phyloP scores from a whole-genome alignment of 306 rosid species.

The Pyrus betulifolia region DNA sequence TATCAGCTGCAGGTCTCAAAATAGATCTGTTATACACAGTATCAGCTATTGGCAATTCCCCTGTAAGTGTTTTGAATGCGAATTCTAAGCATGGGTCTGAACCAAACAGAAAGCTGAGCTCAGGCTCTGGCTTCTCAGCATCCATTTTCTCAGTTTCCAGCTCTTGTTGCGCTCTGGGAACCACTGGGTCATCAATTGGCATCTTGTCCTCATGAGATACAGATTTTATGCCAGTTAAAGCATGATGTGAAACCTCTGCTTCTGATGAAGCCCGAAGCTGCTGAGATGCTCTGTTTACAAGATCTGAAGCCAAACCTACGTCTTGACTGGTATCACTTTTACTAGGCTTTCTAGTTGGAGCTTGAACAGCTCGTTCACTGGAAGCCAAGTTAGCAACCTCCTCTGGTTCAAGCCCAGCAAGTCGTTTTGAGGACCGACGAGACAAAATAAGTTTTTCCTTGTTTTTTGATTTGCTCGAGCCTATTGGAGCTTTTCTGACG shows the following conservation, averaged over 20 bases:
- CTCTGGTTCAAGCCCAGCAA: slow-evolving; percentile 60
- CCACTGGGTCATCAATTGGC: slow-evolving; percentile 22
- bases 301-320: slow-evolving; percentile 16
- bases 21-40: slow-evolving; percentile 20
- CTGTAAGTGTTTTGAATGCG: slow-evolving; percentile 54
- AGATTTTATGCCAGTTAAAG: slow-evolving; percentile 1
- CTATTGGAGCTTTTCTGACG: slow-evolving; percentile 8
- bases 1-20: slow-evolving; percentile 23
- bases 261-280: slow-evolving; percentile 16
- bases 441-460: slow-evolving; percentile 34
- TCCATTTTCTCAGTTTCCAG: slow-evolving; percentile 29
- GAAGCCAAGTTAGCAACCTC: slow-evolving; percentile 21
- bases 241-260: slow-evolving; percentile 6
- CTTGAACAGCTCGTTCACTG: slow-evolving; percentile 31
- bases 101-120: slow-evolving; percentile 23
- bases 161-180: slow-evolving; percentile 26
- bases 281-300: slow-evolving; percentile 19
- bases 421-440: slow-evolving; percentile 60
- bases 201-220: slow-evolving; percentile 7
- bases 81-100: slow-evolving; percentile 45
- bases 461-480: slow-evolving; percentile 22
- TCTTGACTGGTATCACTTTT: slow-evolving; percentile 29
- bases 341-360: slow-evolving; percentile 29
- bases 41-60: slow-evolving; percentile 51
- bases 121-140: slow-evolving; percentile 27